These are phyloP conservation scores for Juncus inflexus DNA, from an alignment of 176 grass and related monocot species.

Conservation along the genomic window DNA sequence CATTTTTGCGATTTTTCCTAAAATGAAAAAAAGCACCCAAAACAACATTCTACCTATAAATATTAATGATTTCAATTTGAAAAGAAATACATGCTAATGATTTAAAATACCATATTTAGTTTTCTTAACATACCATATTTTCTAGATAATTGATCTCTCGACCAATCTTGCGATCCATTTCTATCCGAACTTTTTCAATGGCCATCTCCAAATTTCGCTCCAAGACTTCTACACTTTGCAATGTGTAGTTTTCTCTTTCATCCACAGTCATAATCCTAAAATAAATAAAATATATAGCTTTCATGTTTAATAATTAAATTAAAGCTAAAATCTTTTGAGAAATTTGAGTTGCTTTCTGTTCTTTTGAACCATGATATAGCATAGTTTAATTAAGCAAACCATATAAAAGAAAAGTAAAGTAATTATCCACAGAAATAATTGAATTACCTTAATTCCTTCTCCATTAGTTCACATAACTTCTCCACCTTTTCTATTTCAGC, in stretches of 20 bases:
- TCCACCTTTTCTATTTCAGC: constrained; percentile 67
- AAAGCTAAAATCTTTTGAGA: not conserved
- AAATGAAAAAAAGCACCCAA: no score
- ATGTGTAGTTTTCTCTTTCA: constrained; percentile 52
- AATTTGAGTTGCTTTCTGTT: not conserved
- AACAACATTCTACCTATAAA: no score
- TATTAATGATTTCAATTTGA: not conserved
- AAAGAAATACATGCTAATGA: not conserved
- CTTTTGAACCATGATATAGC: not conserved
- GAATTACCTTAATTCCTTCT: constrained; percentile 66
- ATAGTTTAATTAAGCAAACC: no score
- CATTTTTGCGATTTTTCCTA: no score
- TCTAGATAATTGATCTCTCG: constrained; percentile 64
- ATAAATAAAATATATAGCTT: not conserved
- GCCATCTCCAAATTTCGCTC: constrained; percentile 74
- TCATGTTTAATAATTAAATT: not conserved
- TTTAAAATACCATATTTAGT: not conserved
- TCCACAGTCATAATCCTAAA: constrained; percentile 72
- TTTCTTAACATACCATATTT: constrained; percentile 32
- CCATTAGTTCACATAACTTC: constrained; percentile 69
- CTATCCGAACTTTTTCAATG: constrained; percentile 60
- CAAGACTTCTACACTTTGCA: constrained; percentile 61
- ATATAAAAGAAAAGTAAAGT: no score
- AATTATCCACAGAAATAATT: not conserved
- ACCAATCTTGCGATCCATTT: constrained; percentile 80